Base-by-base conservation (phyloP, 768 basidiomycete genomes). In the Macrolepiota albuminosa region DNA sequence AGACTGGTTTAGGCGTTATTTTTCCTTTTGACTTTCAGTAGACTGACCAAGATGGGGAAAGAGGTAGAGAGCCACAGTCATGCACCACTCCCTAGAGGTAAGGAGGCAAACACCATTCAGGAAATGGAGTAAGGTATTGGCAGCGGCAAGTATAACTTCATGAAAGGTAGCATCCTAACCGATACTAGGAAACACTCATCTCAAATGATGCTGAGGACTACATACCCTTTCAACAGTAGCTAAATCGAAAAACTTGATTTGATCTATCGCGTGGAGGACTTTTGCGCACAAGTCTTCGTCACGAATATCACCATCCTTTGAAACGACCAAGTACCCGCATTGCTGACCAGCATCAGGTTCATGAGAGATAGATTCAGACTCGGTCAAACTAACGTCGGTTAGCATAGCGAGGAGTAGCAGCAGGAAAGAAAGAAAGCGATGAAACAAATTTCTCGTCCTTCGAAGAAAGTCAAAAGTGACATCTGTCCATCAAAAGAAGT, bases 361-460 rank as follows among this genome's bases (percentile, higher is more conserved):
- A 4, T 26, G 24, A 46, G 66, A 63, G 57, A 80, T 77, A 10
- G 78, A 66, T 54, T 80, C 84, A 36, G 82, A 80, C 63, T 87
- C 87, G 18, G 85, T 85, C 54, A 83, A 82, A 69, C 80, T 84
- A 53, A 61, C 64, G 29, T 50, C 48, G 11, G 46, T 40, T 26
- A 58, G 53, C 67, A 70, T 71, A 55, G 39, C 8, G n/a, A 47
- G 34, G 61, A n/a, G 16, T 8, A 26, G 14, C 13, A 36, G 31
- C 8, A 16, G 48, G 31, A n/a, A n/a, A 40, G 11, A 16, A 36
- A 51, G 39, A 34, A 24, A 37, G 29, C 7, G 16, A 26, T 10
- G 16, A 29, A 40, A 40, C 14, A 5, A 24, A 40, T 34, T 10
- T 36, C 53, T 18, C 26, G 26, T 10, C n/a, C 21, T 46, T 47